A percentile compares a stretch with the other conserved stretches of the same genome.
phyloP scores from a whole-genome alignment of 1,139 yeast genomes.

The Blastobotrys buckinghamii region DNA sequence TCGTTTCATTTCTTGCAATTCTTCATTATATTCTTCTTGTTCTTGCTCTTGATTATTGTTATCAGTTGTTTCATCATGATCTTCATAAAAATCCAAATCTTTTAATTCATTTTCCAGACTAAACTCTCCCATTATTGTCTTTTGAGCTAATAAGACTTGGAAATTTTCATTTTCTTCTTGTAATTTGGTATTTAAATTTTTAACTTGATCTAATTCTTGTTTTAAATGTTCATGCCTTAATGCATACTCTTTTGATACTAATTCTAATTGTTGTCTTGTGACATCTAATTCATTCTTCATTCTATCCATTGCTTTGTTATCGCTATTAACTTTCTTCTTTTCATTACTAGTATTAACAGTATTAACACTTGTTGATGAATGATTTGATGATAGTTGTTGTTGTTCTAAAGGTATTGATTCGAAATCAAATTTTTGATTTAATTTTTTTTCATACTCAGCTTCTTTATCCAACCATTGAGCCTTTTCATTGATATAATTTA shows the following conservation, averaged over 20 bases:
- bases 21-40: conserved; percentile 7
- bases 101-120: conserved; percentile 25
- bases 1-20: conserved; percentile 3
- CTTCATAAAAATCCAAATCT: neutral
- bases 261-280: conserved; percentile 28
- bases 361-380: neutral
- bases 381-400: neutral
- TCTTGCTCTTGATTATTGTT: conserved; percentile 8
- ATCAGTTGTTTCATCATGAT: conserved; percentile 5
- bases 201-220: conserved; percentile 27
- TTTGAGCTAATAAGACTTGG: conserved; percentile 33
- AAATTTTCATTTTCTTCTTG: conserved; percentile 34
- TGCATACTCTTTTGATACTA: conserved; percentile 30
- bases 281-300: conserved; percentile 23
- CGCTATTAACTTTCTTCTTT: conserved; percentile 2
- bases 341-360: neutral
- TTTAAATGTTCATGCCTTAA: conserved; percentile 26
- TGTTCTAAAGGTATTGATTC: neutral
- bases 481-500: conserved; percentile 32
- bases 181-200: conserved; percentile 27
- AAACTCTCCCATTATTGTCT: conserved; percentile 28
- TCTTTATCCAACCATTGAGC: conserved; percentile 32
- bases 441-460: conserved; percentile 22
- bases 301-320: conserved; percentile 16
- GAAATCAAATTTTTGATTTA: conserved; percentile 11